Evolutionary conservation across 2,329 filamentous ascomycete species (phyloP).

Genomic region (Sporothrix globosa): DNA sequence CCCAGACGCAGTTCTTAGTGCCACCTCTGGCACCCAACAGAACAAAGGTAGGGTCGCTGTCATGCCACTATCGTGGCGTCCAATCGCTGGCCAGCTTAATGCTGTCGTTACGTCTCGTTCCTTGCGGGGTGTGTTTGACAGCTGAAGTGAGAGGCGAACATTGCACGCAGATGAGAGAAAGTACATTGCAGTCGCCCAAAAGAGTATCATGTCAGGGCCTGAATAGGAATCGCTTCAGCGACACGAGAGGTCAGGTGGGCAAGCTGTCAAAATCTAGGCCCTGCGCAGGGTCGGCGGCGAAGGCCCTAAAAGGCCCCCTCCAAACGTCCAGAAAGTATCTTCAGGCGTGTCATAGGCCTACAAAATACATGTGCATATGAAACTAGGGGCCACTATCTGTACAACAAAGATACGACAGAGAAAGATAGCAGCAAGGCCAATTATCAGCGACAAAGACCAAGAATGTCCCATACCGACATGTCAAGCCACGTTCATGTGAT

Average conservation of each 20-base stretch:
- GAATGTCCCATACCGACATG: too few species aligned
- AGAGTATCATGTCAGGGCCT: conserved; percentile 1
- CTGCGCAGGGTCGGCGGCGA: neutral
- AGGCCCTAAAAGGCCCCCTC: neutral
- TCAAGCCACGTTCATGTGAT: neutral
- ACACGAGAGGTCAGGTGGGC: neutral
- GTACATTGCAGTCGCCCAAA: neutral
- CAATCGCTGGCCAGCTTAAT: neutral
- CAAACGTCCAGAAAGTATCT: neutral
- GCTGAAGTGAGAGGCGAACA: neutral
- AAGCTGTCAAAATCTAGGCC: neutral
- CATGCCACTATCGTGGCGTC: neutral
- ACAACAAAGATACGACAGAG: neutral
- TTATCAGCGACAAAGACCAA: too few species aligned
- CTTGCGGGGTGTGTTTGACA: neutral
- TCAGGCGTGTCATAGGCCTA: neutral
- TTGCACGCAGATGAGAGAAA: neutral
- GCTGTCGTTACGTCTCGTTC: too few species aligned
- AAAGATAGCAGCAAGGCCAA: neutral
- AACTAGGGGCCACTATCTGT: neutral
- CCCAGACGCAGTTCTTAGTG: too few species aligned
- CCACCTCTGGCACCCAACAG: too few species aligned
- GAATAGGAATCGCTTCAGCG: neutral
- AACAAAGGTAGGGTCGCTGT: too few species aligned
- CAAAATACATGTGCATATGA: too few species aligned